Conservation (phyloP, 2,329 filamentous ascomycete species). For the Ceratocystis smalleyi region DNA sequence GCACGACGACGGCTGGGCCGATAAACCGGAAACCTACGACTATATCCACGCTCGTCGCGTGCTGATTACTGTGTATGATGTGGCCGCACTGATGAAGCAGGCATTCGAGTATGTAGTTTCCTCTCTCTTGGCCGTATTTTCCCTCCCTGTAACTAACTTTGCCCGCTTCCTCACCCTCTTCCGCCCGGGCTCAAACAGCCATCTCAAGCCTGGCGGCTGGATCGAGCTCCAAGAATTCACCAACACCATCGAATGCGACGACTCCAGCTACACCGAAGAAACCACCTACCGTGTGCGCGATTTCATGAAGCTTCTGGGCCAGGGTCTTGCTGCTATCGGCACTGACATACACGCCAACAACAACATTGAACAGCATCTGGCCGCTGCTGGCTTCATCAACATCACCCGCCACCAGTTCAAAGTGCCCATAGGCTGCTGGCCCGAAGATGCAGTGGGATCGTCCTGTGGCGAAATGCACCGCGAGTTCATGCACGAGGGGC, state of each 20-base stretch:
- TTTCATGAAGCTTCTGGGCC: slow-evolving; percentile 28
- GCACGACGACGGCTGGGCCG: slow-evolving; percentile 34
- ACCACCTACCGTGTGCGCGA: slow-evolving; percentile 33
- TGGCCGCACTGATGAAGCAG: slow-evolving; percentile 28
- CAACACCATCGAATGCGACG: slow-evolving; percentile 30
- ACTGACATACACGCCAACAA: slow-evolving; percentile 29
- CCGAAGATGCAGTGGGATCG: slow-evolving; percentile 26
- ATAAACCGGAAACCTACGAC: slow-evolving; percentile 32
- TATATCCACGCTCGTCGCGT: slow-evolving; percentile 35
- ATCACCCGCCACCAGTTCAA: slow-evolving; percentile 30
- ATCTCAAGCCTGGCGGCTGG: slow-evolving; percentile 37
- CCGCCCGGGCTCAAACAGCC: slow-evolving; percentile 22
- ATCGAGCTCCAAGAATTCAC: slow-evolving; percentile 36
- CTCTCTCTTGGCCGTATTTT: not conserved
- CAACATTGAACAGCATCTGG: slow-evolving; percentile 25
- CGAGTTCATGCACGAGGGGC: slow-evolving; percentile 28
- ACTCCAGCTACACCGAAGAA: slow-evolving; percentile 26
- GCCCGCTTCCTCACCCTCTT: not conserved
- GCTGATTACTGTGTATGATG: slow-evolving; percentile 31
- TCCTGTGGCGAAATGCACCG: slow-evolving; percentile 33
- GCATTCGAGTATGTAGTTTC: slow-evolving; percentile 27
- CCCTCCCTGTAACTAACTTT: not conserved
- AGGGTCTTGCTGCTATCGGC: slow-evolving; percentile 29
- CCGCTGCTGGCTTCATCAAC: slow-evolving; percentile 29
- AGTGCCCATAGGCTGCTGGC: slow-evolving; percentile 35